Evolutionary conservation across 352 stramenopile species (phyloP).

Genomic region (Peronospora farinosa): DNA sequence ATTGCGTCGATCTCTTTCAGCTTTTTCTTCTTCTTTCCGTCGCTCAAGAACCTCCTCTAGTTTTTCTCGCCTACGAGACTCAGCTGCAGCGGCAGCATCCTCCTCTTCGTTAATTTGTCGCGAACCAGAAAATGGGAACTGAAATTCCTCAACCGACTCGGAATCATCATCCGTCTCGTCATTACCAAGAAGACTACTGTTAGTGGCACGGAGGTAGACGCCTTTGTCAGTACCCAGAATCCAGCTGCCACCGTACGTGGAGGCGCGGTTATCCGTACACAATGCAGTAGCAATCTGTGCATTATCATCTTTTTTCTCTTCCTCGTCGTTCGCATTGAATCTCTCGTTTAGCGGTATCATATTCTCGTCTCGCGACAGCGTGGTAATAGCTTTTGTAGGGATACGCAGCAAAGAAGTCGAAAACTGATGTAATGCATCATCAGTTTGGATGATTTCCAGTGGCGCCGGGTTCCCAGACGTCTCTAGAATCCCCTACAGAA

Average conservation of each 20-base stretch:
- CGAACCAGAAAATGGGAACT: conserved; percentile 40
- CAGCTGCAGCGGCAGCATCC: conserved; percentile 24
- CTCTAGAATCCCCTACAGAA: conserved; percentile 43
- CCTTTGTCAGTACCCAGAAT: conserved; percentile 76
- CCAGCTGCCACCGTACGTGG: conserved; percentile 67
- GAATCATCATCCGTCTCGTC: conserved; percentile 61
- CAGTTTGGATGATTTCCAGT: conserved; percentile 52
- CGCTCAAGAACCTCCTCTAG: conserved; percentile 35
- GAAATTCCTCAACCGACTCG: conserved; percentile 41
- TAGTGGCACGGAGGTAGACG: conserved; percentile 63
- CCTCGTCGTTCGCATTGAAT: conserved; percentile 15
- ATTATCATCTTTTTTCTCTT: conserved; percentile 16
- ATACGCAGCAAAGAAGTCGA: conserved; percentile 62
- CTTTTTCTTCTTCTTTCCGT: conserved; percentile 30
- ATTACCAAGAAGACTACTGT: conserved; percentile 59
- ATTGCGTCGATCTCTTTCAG: conserved; percentile 36
- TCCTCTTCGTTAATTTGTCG: conserved; percentile 34
- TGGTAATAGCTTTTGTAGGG: conserved; percentile 73
- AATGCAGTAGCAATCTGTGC: conserved; percentile 6
- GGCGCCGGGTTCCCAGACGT: conserved; percentile 25
- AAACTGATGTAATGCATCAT: conserved; percentile 56
- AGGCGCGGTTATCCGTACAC: conserved; percentile 8
- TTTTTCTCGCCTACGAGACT: conserved; percentile 24
- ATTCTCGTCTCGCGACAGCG: conserved; percentile 58
- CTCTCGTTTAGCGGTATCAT: conserved; percentile 39